Base-by-base conservation (phyloP, 2,329 filamentous ascomycete genomes). In the Berkeleyomyces rouxiae region DNA sequence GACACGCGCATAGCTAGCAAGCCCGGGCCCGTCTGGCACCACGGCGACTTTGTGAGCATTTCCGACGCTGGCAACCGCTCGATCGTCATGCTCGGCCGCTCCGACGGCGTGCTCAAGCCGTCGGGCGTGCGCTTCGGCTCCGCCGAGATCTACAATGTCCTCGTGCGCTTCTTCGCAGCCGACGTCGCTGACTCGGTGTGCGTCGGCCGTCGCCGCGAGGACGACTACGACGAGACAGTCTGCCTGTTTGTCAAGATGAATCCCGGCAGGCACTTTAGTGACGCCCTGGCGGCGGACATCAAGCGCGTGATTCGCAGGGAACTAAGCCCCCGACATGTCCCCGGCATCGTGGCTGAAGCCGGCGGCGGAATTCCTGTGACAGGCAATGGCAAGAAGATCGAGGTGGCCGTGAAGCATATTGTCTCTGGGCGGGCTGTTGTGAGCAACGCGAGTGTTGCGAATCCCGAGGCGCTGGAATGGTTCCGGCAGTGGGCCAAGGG, bases 361-460 rank as follows among this genome's bases (percentile, higher is more conserved):
- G 7, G 39, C 16, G 77, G 85, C 0, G 90, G 92, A 44, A 93
- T 99, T 16, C 93, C 92, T 0, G 85, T 91, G 67, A 97, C 93
- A 13, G 85, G 85, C 2, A 99, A 99, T 70, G 92, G 92, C 61
- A 99, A 99, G 78, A 99, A 97, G 74, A 89, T 99, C 65, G 92
- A 99, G 72, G 90, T 95, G 58, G 89, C 90, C 0, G 92, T 97
- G 4, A 97, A 97, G 77, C 91, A 96, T 74, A 96, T 97, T 53
- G 75, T 99, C 1, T 95, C 89, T 37, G 92, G 91, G 0, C 76
- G 91, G 73, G 82, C 88, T 61, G 84, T 96, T 67, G 91, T 90
- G 77, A 93, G 89, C 0, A 90, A 90, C 58, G 90, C 91, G 0
- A 95, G 89, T 69, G 91, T 97, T n/a, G 89, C 90, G 3, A 97